These are phyloP conservation scores for Chlorencoelia australis DNA, from an alignment of 2,329 filamentous ascomycete species.

Conservation along the genomic window DNA sequence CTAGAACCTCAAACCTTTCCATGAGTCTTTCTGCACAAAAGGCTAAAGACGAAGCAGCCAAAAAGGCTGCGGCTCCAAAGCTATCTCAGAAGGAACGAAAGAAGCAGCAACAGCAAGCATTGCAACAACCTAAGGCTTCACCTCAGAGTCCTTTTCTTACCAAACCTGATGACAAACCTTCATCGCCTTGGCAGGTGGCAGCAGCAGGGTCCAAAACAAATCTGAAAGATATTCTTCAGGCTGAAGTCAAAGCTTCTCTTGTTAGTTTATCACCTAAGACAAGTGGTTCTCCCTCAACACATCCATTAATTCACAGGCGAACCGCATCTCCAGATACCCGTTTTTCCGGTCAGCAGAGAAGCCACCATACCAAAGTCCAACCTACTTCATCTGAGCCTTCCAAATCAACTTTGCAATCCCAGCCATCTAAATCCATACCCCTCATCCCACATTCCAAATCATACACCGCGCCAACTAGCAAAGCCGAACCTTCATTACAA, in stretches of 20 bases:
- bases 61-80: constrained; percentile 41
- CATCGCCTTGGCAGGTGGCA: constrained; percentile 58
- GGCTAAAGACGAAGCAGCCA: constrained; percentile 23
- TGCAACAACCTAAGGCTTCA: constrained; percentile 29
- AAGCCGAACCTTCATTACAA: constrained; percentile 53
- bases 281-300: constrained; percentile 17
- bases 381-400: constrained; percentile 10
- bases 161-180: constrained; percentile 29
- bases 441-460: constrained; percentile 50
- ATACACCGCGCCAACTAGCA: constrained; percentile 47
- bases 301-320: constrained; percentile 33
- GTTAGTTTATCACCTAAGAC: constrained; percentile 22
- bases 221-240: constrained; percentile 38
- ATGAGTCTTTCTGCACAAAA: constrained; percentile 43
- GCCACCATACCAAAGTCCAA: constrained; percentile 10
- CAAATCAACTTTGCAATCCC: constrained; percentile 6
- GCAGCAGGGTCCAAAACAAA: constrained; percentile 38
- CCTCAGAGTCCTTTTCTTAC: constrained; percentile 36
- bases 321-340: constrained; percentile 53
- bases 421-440: constrained; percentile 27
- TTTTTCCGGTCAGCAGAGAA: constrained; percentile 44
- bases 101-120: constrained; percentile 56
- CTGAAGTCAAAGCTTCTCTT: constrained; percentile 22
- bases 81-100: constrained; percentile 91
- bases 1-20: constrained; percentile 40